These are phyloP conservation scores for Kodamaea sagamina DNA, from an alignment of 805 yeast genomes.

Conservation along the genomic window DNA sequence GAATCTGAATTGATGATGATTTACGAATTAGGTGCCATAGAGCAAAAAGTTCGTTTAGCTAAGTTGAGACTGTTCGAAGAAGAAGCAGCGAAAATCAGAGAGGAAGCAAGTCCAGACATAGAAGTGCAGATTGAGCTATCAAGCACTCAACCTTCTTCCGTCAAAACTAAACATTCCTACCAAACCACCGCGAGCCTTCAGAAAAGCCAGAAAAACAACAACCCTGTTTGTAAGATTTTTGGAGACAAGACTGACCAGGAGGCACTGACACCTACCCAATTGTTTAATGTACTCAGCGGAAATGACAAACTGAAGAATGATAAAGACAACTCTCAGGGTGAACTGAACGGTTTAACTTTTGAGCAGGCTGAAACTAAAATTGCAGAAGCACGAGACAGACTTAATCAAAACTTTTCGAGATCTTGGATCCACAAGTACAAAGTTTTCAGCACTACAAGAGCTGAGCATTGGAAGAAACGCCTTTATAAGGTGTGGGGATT, in stretches of 20 bases:
- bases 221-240: constrained; percentile 2
- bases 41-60: constrained; percentile 61
- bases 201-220: neutral
- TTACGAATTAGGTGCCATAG: constrained; percentile 64
- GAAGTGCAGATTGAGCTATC: constrained; percentile 15
- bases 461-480: constrained; percentile 29
- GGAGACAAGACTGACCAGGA: constrained; percentile 3
- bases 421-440: constrained; percentile 39
- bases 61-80: constrained; percentile 45
- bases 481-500: constrained; percentile 35
- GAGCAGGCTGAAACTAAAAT: constrained; percentile 32
- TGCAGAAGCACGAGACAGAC: constrained; percentile 25
- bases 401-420: constrained; percentile 30
- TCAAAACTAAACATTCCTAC: constrained; percentile 4
- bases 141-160: neutral
- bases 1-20: constrained; percentile 70
- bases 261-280: constrained; percentile 1
- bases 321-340: too few relatives aligned
- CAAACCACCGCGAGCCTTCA: constrained; percentile 1
- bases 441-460: constrained; percentile 26
- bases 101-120: constrained; percentile 14
- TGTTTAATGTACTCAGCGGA: constrained; percentile 1
- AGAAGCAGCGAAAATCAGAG: constrained; percentile 21
- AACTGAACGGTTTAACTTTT: constrained; percentile 14
- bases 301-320: neutral